phyloP scores from a whole-genome alignment of 441 rosid species.

The Populus hybrid region DNA sequence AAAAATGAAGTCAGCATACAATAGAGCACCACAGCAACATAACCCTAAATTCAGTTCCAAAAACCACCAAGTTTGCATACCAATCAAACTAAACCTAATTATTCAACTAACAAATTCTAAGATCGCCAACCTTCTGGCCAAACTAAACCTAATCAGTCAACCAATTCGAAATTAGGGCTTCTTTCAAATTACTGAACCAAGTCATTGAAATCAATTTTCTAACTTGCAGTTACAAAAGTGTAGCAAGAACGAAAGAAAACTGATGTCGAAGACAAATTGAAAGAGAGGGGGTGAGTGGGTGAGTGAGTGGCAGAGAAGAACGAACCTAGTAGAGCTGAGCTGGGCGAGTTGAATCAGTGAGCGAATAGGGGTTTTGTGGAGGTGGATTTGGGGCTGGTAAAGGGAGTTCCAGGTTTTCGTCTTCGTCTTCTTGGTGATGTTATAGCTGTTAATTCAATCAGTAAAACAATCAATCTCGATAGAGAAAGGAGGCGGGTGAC shows the following conservation, averaged over 20 bases:
- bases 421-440: not conserved
- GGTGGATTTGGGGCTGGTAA: not conserved
- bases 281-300: not conserved
- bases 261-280: not conserved
- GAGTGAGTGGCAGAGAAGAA: not conserved
- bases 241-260: not conserved
- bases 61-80: not conserved
- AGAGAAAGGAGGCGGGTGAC: not conserved
- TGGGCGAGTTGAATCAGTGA: not conserved
- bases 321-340: conserved; percentile 1
- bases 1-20: not conserved
- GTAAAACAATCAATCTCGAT: not conserved
- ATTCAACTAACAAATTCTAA: not conserved
- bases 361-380: not conserved
- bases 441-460: not conserved
- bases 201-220: not conserved
- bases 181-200: not conserved
- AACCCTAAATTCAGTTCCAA: not conserved
- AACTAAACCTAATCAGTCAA: not conserved
- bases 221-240: not conserved
- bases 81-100: not conserved
- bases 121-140: not conserved
- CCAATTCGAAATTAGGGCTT: not conserved
- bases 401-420: not conserved
- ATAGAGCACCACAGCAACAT: not conserved